These are phyloP conservation scores for Daldinia grandis DNA, from an alignment of 495 filamentous ascomycete species.

Conservation along the genomic window DNA sequence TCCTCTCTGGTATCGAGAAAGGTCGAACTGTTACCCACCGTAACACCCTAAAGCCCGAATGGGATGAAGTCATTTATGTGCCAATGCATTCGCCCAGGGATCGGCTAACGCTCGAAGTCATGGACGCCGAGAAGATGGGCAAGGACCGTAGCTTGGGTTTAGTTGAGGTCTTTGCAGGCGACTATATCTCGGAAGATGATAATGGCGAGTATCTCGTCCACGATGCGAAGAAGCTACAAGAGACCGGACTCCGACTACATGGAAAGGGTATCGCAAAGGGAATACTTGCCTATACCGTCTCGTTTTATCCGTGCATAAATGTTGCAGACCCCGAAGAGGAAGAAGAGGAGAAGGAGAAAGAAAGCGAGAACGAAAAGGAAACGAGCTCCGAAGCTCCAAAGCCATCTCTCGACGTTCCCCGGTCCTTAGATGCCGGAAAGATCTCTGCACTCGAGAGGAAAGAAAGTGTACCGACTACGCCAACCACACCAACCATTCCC, in stretches of 20 bases:
- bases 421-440: slow-evolving; percentile 51
- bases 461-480: slow-evolving; percentile 44
- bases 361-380: slow-evolving; percentile 46
- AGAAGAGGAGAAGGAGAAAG: slow-evolving; percentile 72
- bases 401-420: slow-evolving; percentile 51
- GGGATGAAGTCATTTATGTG: slow-evolving; percentile 95
- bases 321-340: slow-evolving; percentile 89
- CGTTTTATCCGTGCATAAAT: slow-evolving; percentile 90
- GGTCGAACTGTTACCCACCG: slow-evolving; percentile 92
- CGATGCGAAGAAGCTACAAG: slow-evolving; percentile 71
- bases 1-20: slow-evolving; percentile 89
- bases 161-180: slow-evolving; percentile 75
- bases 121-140: slow-evolving; percentile 91
- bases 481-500: slow-evolving; percentile 45
- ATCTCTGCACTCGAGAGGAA: slow-evolving; percentile 49
- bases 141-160: slow-evolving; percentile 87
- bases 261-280: slow-evolving; percentile 78
- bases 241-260: slow-evolving; percentile 70
- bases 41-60: slow-evolving; percentile 94
- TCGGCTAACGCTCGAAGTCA: slow-evolving; percentile 87
- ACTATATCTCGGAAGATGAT: slow-evolving; percentile 81
- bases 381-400: slow-evolving; percentile 43
- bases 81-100: slow-evolving; percentile 89
- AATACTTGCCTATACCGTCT: slow-evolving; percentile 78
- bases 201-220: slow-evolving; percentile 83